Base-by-base conservation (phyloP, 2,329 filamentous ascomycete species). In the Scopulariopsis brevicaulis region DNA sequence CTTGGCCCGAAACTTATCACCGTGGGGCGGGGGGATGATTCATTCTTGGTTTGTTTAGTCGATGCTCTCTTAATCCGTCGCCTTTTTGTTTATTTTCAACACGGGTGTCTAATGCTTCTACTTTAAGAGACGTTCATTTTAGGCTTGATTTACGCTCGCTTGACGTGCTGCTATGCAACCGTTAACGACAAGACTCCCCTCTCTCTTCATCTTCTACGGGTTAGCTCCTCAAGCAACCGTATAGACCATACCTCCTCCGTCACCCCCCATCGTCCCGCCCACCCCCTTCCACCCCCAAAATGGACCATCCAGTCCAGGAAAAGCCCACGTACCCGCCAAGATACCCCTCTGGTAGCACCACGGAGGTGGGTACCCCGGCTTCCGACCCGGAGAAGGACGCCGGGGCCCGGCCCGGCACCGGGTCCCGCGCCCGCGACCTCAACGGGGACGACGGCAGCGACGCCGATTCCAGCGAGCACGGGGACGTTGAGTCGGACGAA, bases 401-500 rank as follows among this genome's bases (percentile, higher is more conserved):
- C 57, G 40, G 7, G 15, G 37, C 35, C 51, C 43, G 25, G 24
- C 18, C 32, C 52, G 24, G 28, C 40, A 18, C 22, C 28, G 20
- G 25, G 15, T 11, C 22, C 20, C 34, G 20, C 14, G 34, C 10
- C 52, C 52, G 34, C 53, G 8, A 24, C 25, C 8, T 20, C n/a
- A 52, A 35, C 51, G 51, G 53, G 15, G 25, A 58, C 28, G 28
- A 51, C 20, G 40, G 24, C 20, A 53, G 32, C 20, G 57, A 58
- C n/a, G 24, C 28, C 20, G 57, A 50, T 5, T 50, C 53, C 5
- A 40, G 52, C 43, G 55, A 54, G 24, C 53, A 32, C 22, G 54
- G 54, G 53, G 61, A 56, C 28, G 53, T 58, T 3, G 55, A 62
- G 35, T 28, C 59, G 6, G 25, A 32, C 25, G 24, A 55, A 18